Percentiles rank a stretch among this genome's conserved stretches.
phyloP scores from a whole-genome alignment of 371 early-diverging fungal genomes.

The Mucor saturninus region DNA sequence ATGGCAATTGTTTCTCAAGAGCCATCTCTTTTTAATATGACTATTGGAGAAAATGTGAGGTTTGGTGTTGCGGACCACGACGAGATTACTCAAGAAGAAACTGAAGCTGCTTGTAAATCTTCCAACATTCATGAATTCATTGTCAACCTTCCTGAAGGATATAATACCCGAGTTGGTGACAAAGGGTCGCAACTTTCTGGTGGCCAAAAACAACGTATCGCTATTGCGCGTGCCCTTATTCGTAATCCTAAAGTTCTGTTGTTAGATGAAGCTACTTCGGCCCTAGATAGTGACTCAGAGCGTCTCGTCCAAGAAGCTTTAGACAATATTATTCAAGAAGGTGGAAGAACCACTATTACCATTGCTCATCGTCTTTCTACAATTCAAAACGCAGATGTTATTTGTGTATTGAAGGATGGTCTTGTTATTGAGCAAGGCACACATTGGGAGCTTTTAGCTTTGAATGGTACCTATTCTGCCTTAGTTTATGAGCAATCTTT shows the following conservation, averaged over 20 bases:
- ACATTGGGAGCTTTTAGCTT: too few species aligned
- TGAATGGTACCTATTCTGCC: constrained; percentile 37
- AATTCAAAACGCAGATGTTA: constrained; percentile 75
- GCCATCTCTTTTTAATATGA: constrained; percentile 81
- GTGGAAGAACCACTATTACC: constrained; percentile 67
- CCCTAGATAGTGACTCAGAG: constrained; percentile 89
- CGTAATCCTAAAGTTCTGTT: constrained; percentile 87
- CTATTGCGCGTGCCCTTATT: constrained; percentile 74
- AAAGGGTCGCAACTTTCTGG: constrained; percentile 75
- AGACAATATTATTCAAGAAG: constrained; percentile 67
- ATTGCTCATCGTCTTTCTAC: constrained; percentile 79
- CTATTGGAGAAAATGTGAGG: constrained; percentile 80
- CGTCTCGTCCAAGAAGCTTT: constrained; percentile 87
- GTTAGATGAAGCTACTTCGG: constrained; percentile 96
- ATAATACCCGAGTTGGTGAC: constrained; percentile 81
- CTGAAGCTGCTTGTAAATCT: constrained; percentile 67
- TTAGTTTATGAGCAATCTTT: too few species aligned
- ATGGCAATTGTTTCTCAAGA: constrained; percentile 91
- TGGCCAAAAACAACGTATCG: constrained; percentile 76
- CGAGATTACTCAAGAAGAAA: constrained; percentile 52
- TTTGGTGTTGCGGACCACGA: constrained; percentile 59
- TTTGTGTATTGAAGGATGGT: constrained; percentile 76
- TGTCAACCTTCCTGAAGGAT: constrained; percentile 66
- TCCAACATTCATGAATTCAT: constrained; percentile 87
- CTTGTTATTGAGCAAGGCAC: constrained; percentile 77